phyloP scores from a whole-genome alignment of 768 basidiomycete genomes.

The Cantharellus cinnabarinus region DNA sequence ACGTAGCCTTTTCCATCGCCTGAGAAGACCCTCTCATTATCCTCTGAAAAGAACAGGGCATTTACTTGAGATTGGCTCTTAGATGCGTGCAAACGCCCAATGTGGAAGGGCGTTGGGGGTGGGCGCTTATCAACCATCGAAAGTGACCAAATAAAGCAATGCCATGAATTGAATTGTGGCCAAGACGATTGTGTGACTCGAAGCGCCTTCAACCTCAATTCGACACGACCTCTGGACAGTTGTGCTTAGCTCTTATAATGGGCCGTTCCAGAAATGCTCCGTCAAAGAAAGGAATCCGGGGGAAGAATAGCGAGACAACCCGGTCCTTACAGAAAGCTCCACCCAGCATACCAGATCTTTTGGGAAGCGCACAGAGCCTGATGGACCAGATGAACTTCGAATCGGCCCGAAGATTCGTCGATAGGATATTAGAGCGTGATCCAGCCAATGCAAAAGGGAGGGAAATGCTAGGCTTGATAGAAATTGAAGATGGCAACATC shows the following conservation, averaged over 20 bases:
- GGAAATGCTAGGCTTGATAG: conserved; percentile 62
- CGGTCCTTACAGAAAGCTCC: conserved; percentile 9
- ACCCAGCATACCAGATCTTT: conserved; percentile 32
- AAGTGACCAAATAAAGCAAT: too few species aligned
- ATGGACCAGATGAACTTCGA: conserved; percentile 72
- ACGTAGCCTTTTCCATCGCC: conserved; percentile 68
- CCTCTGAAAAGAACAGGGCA: conserved; percentile 38
- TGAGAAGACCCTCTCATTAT: conserved; percentile 70
- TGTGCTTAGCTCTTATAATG: background rate
- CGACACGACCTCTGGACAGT: too few species aligned
- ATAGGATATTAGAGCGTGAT: conserved; percentile 44
- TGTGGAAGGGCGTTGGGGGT: conserved; percentile 36
- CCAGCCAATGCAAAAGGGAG: conserved; percentile 43
- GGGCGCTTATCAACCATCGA: background rate
- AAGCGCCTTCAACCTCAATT: too few species aligned
- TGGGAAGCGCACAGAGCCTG: conserved; percentile 63
- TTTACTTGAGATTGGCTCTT: conserved; percentile 23
- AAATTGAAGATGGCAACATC: conserved; percentile 62
- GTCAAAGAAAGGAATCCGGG: background rate
- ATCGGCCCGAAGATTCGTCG: conserved; percentile 52
- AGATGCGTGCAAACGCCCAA: conserved; percentile 52
- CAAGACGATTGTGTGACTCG: too few species aligned
- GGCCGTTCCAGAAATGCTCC: background rate
- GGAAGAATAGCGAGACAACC: too few species aligned
- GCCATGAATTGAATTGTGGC: background rate